Evolutionary conservation across 2,329 filamentous ascomycete species (phyloP).

Genomic region (Fusarium circinatum): DNA sequence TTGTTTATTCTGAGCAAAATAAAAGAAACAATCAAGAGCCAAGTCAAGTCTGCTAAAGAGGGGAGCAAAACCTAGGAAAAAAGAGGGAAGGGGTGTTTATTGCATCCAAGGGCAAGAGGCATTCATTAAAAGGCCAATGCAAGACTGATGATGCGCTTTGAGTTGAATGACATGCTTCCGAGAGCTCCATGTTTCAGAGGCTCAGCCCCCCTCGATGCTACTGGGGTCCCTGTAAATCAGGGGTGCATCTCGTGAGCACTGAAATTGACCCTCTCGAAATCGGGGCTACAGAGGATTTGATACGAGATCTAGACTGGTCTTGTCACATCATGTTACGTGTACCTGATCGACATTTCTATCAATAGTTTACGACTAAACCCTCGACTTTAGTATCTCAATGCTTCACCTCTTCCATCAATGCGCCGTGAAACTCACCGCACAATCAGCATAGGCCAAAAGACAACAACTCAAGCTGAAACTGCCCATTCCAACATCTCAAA

Average conservation of each 20-base stretch:
- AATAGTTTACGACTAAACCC: background rate
- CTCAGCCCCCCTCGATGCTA: slow-evolving; percentile 23
- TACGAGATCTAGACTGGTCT: slow-evolving; percentile 28
- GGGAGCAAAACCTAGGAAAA: slow-evolving; percentile 3
- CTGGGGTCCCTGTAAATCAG: background rate
- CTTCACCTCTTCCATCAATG: background rate
- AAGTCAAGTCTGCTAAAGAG: slow-evolving; percentile 7
- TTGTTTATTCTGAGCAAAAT: background rate
- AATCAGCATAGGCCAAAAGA: background rate
- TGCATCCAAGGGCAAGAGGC: slow-evolving; percentile 4
- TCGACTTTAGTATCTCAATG: background rate
- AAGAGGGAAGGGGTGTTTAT: background rate
- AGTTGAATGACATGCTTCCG: slow-evolving; percentile 8
- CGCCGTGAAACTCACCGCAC: background rate
- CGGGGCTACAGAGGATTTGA: background rate
- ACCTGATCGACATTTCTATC: slow-evolving; percentile 6
- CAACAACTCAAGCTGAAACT: slow-evolving; percentile 22
- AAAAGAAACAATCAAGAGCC: background rate
- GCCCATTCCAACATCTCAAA: slow-evolving; percentile 30
- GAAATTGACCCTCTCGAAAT: slow-evolving; percentile 15
- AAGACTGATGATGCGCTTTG: background rate
- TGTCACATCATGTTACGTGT: slow-evolving; percentile 21
- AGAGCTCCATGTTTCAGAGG: slow-evolving; percentile 39
- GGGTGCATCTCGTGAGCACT: slow-evolving; percentile 9
- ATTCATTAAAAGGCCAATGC: slow-evolving; percentile 22